These are phyloP conservation scores for Venustampulla echinocandica DNA, from an alignment of 495 filamentous ascomycete species.

Conservation along the genomic window DNA sequence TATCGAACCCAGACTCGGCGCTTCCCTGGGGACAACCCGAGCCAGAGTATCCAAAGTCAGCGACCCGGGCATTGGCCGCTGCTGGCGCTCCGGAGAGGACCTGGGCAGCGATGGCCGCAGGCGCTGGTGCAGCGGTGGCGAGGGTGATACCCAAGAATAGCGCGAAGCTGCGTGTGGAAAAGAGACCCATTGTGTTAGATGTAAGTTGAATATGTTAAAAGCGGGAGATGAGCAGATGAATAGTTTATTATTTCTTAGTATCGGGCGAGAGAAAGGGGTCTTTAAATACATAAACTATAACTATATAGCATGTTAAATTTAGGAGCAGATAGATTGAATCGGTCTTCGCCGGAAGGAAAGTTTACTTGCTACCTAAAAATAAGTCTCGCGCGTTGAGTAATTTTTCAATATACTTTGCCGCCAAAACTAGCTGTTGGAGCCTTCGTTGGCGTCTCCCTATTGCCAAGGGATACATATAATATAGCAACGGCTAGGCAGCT, in stretches of 20 bases:
- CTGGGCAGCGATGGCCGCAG: too few relatives aligned
- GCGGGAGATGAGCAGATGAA: too few relatives aligned
- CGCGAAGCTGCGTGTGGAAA: not conserved
- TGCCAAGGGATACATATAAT: not conserved
- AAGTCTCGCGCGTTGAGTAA: too few relatives aligned
- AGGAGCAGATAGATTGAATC: not conserved
- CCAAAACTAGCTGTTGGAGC: not conserved
- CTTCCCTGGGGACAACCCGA: not conserved
- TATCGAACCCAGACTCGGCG: not conserved
- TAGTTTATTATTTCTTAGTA: not conserved
- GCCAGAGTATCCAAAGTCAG: not conserved
- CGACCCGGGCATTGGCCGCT: not conserved
- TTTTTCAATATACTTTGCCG: not conserved
- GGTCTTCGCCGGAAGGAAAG: not conserved
- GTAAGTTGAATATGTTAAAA: not conserved
- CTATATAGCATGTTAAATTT: not conserved
- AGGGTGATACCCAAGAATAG: not conserved
- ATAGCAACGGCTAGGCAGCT: too few relatives aligned
- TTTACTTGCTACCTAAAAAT: too few relatives aligned
- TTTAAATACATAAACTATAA: not conserved
- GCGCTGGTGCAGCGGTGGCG: not conserved
- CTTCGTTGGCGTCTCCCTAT: not conserved
- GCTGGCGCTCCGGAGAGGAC: not conserved
- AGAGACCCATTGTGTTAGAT: not conserved
- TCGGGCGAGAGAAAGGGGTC: not conserved